Evolutionary conservation across 352 stramenopile species (phyloP).

Genomic region (Pythium vanterpoolii): DNA sequence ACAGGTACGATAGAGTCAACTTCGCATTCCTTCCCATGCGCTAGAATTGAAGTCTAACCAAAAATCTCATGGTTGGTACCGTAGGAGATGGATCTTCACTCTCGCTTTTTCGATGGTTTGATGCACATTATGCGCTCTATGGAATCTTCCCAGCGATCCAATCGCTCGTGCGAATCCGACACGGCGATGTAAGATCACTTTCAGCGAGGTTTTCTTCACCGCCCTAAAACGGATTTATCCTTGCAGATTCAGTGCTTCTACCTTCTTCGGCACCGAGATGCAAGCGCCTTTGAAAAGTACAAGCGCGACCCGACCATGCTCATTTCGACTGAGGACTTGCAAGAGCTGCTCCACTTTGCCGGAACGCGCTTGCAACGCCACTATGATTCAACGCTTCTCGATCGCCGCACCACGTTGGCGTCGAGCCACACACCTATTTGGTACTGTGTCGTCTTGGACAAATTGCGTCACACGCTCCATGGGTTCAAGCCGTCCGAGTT

Average conservation of each 20-base stretch:
- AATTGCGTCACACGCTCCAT: constrained; percentile 24
- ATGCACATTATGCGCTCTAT: constrained; percentile 14
- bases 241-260: constrained; percentile 37
- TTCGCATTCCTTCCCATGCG: too few relatives aligned
- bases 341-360: constrained; percentile 15
- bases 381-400: not conserved
- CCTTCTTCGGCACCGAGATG: constrained; percentile 21
- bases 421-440: not conserved
- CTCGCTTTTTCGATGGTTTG: constrained; percentile 13
- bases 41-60: not conserved
- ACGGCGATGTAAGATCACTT: constrained; percentile 23
- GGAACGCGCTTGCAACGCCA: constrained; percentile 8
- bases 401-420: not conserved
- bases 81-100: constrained; percentile 7
- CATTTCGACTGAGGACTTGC: constrained; percentile 20
- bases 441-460: constrained; percentile 41
- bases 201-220: not conserved
- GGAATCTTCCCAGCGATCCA: constrained; percentile 13
- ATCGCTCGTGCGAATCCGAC: constrained; percentile 23
- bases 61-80: not conserved
- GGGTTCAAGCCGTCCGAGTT: constrained; percentile 10
- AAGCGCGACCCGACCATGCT: not conserved
- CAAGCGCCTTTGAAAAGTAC: not conserved
- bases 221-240: not conserved
- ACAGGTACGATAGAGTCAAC: not conserved